phyloP scores from a whole-genome alignment of 805 yeast genomes.

The Clavispora carvajalis region DNA sequence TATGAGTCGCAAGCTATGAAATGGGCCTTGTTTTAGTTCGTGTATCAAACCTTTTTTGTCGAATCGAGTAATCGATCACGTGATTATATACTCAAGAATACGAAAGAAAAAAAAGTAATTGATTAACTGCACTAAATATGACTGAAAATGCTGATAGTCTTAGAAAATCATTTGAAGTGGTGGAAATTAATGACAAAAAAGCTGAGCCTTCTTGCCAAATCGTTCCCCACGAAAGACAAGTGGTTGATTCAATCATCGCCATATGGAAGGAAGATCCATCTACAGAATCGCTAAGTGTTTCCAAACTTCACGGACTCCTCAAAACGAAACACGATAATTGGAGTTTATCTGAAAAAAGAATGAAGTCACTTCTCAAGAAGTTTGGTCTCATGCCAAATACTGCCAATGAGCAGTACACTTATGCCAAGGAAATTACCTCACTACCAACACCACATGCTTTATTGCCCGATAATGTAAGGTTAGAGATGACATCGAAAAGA shows the following conservation, averaged over 20 bases:
- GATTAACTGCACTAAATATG: too few relatives aligned
- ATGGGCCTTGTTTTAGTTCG: constrained; percentile 1
- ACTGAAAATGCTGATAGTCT: neutral
- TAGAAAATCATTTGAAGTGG: constrained; percentile 25
- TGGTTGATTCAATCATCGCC: constrained; percentile 54
- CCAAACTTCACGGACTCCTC: constrained; percentile 48
- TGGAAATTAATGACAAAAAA: constrained; percentile 31
- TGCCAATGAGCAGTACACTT: constrained; percentile 39
- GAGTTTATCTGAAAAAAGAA: constrained; percentile 56
- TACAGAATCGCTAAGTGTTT: constrained; percentile 52
- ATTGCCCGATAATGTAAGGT: constrained; percentile 39
- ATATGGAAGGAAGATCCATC: constrained; percentile 67
- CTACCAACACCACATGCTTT: constrained; percentile 40
- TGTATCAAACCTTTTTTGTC: too few relatives aligned
- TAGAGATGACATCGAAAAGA: constrained; percentile 44
- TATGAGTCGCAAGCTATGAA: constrained; percentile 1
- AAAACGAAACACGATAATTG: constrained; percentile 53
- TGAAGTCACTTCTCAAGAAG: constrained; percentile 48
- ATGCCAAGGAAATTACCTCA: constrained; percentile 51
- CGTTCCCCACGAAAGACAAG: constrained; percentile 54
- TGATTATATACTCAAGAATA: neutral
- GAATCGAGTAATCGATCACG: too few relatives aligned
- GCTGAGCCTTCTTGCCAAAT: constrained; percentile 20
- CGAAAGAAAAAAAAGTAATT: neutral
- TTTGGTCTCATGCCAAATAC: constrained; percentile 44